Base-by-base conservation (phyloP, 345 rosid species). In the Garcia nutans region DNA sequence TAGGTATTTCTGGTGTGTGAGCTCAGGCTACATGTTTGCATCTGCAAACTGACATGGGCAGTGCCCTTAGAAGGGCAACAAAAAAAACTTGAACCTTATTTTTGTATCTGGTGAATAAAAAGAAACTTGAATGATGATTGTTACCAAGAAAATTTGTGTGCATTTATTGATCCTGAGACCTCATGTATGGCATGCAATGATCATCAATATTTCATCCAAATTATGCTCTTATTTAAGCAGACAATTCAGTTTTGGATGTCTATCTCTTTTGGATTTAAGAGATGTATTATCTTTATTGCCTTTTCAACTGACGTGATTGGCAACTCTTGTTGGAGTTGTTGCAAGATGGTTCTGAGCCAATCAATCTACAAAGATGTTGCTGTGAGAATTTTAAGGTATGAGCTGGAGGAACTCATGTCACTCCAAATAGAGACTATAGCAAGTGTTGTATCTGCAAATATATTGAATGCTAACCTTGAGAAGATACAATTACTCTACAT, bases 401-500 rank as follows among this genome's bases (percentile, higher is more conserved):
- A 47, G 13, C 50, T 47, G 50, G 50, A 47, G 50, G 50, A 11
- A 47, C 50, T 8, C 13, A 47, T 47, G 50, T 47, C 1, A 47
- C 13, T 11, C 50, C 50, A 45, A 45, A 11, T 8, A 11, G 50
- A 8, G 50, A 45, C 10, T 11, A 8, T 1, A 45, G 50, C 50
- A 45, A 45, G 50, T 45, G 50, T 45, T 8, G 41, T 0, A 45
- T 8, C 31, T 12, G 45, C 59, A 65, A 58, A 68, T 42, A 41
- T 33, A 33, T 33, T 33, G 37, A 59, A 13, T 17, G 72, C 97
- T 84, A 70, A 95, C 99, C 99, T 76, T 80, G 85, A 75, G 85
- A 78, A 65, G 95, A 74, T 68, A 85, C 86, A 72, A 96, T 79
- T 49, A 96, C 97, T 89, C 80, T 78, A 81, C 88, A 96, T 28